Conservation (phyloP, 2,329 filamentous ascomycete genomes). For the Malbranchea cinnamomea region DNA sequence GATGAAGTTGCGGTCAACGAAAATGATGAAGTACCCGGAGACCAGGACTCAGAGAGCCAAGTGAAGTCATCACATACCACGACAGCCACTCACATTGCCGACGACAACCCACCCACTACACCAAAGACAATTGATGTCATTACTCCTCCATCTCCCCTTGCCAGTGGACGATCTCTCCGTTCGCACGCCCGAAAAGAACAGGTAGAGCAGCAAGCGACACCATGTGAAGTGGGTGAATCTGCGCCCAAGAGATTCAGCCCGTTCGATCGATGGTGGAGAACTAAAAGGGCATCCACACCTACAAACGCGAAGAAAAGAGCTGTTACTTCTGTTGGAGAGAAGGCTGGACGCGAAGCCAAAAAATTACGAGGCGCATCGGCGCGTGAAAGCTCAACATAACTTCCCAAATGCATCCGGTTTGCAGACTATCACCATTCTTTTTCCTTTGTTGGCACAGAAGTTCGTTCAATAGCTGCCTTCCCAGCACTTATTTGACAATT, state of each 20-base stretch:
- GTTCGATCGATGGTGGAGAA: constrained; percentile 28
- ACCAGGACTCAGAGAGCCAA: too few relatives aligned
- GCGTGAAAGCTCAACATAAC: too few relatives aligned
- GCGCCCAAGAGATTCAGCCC: constrained; percentile 21
- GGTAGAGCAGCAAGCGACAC: constrained; percentile 13
- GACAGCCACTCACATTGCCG: constrained; percentile 4
- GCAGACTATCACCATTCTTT: too few relatives aligned
- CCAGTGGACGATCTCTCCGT: constrained; percentile 20
- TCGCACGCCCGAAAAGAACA: constrained; percentile 16
- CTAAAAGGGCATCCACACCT: constrained; percentile 12
- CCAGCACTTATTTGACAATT: too few relatives aligned
- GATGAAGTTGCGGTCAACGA: constrained; percentile 18
- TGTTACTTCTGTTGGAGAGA: constrained; percentile 15
- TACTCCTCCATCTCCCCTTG: constrained; percentile 19
- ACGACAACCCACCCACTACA: constrained; percentile 12
- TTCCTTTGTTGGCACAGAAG: too few relatives aligned
- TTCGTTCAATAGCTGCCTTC: too few relatives aligned
- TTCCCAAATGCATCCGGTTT: too few relatives aligned
- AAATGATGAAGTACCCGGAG: too few relatives aligned
- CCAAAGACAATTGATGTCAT: constrained; percentile 10
- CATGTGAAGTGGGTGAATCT: constrained; percentile 13
- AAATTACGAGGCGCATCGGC: too few relatives aligned
- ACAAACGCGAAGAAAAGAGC: constrained; percentile 22
- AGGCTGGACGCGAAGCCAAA: constrained; percentile 6
- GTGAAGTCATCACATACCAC: background rate